phyloP scores from a whole-genome alignment of 2,329 filamentous ascomycete genomes.

The Clonostachys rosea region DNA sequence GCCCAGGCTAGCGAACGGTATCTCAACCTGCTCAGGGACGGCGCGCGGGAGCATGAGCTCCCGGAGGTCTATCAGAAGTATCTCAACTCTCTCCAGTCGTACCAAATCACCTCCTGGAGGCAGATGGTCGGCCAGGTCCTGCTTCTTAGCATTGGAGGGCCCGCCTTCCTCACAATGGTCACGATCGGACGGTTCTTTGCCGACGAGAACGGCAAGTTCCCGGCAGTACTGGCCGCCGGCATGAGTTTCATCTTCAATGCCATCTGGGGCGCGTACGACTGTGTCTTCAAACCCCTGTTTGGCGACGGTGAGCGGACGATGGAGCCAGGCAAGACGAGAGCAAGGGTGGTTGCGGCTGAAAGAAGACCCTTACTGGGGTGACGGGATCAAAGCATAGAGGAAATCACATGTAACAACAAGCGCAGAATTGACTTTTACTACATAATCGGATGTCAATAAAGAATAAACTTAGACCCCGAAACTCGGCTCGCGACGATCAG shows the following conservation, averaged over 20 bases:
- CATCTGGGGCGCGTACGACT: constrained; percentile 40
- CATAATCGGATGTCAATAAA: too few species aligned
- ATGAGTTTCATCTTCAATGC: constrained; percentile 46
- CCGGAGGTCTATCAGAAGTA: constrained; percentile 75
- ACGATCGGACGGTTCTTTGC: constrained; percentile 39
- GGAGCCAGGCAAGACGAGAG: constrained; percentile 11
- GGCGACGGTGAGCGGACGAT: constrained; percentile 78
- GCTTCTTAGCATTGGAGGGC: constrained; percentile 52
- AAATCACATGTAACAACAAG: too few species aligned
- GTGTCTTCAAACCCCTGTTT: constrained; percentile 55
- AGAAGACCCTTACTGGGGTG: neutral
- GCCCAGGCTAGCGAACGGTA: constrained; percentile 84
- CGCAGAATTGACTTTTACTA: too few species aligned
- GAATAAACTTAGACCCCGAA: too few species aligned
- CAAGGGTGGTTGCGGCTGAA: neutral
- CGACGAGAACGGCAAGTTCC: constrained; percentile 63
- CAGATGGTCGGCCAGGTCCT: constrained; percentile 64
- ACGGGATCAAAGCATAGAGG: too few species aligned
- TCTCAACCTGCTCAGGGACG: constrained; percentile 71
- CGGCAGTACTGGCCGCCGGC: constrained; percentile 57
- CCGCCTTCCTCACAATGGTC: constrained; percentile 53
- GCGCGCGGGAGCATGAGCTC: constrained; percentile 75
- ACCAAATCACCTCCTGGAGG: constrained; percentile 59
- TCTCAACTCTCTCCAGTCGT: constrained; percentile 64
- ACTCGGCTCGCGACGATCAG: too few species aligned